Percentiles rank a stretch among this genome's conserved stretches.
phyloP scores from a whole-genome alignment of 208 protist species.

The Trypanosomatidae sp. region DNA sequence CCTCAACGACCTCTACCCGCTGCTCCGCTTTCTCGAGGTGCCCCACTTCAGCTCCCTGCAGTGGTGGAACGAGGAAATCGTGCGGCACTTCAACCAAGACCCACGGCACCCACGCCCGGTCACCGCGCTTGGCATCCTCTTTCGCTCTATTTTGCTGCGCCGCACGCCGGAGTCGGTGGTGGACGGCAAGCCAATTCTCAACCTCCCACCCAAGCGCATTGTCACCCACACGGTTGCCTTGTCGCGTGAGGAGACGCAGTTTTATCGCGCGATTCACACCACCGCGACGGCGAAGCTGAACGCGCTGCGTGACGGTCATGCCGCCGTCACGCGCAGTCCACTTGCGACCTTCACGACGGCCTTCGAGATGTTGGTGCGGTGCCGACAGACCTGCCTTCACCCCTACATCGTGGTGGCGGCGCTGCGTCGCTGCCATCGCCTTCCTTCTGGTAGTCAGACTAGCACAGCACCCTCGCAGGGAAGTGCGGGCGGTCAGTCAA shows the following conservation, averaged over 20 bases:
- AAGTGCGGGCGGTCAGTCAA: neutral
- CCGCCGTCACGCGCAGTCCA: slow-evolving; percentile 6
- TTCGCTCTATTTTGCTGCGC: slow-evolving; percentile 58
- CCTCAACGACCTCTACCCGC: slow-evolving; percentile 69
- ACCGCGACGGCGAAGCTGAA: slow-evolving; percentile 56
- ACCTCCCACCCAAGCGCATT: slow-evolving; percentile 43
- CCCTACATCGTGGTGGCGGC: slow-evolving; percentile 79
- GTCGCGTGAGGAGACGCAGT: slow-evolving; percentile 36
- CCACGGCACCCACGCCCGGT: slow-evolving; percentile 43
- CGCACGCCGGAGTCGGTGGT: slow-evolving; percentile 53
- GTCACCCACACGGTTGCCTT: slow-evolving; percentile 32
- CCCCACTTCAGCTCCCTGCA: slow-evolving; percentile 52
- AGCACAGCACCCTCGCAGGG: neutral
- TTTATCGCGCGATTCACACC: slow-evolving; percentile 52
- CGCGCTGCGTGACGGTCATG: slow-evolving; percentile 16
- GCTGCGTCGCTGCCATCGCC: slow-evolving; percentile 32
- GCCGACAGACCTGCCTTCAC: slow-evolving; percentile 83
- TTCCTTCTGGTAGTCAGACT: neutral
- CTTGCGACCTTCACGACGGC: slow-evolving; percentile 55
- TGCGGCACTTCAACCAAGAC: slow-evolving; percentile 46
- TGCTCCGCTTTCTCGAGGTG: slow-evolving; percentile 66
- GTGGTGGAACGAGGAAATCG: slow-evolving; percentile 78
- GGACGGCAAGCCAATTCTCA: slow-evolving; percentile 44
- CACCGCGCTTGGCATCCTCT: slow-evolving; percentile 53
- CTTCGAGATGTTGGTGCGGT: slow-evolving; percentile 87